These are phyloP conservation scores for Solanum habrochaites DNA, from an alignment of 257 asterid species.

Conservation along the genomic window DNA sequence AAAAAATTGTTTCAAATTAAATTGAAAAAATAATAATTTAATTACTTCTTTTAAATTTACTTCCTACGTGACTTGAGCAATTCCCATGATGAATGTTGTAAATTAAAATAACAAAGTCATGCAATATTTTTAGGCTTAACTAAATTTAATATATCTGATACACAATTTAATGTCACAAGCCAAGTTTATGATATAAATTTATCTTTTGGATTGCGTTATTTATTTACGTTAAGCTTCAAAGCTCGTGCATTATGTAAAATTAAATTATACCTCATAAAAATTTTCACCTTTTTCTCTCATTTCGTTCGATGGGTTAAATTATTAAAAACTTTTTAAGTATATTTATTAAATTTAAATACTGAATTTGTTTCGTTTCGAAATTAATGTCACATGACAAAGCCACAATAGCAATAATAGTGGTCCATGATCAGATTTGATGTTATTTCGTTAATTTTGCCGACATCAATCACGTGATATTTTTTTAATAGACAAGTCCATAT, in stretches of 20 bases:
- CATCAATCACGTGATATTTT: constrained; percentile 17
- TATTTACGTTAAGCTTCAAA: neutral
- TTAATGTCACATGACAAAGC: neutral
- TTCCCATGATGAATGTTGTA: neutral
- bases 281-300: neutral
- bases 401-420: neutral
- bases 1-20: neutral
- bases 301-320: accelerated
- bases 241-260: neutral
- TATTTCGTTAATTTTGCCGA: constrained; percentile 11
- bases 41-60: neutral
- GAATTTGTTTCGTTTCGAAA: neutral
- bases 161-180: accelerated
- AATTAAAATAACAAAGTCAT: neutral
- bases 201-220: neutral
- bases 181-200: neutral
- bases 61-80: neutral
- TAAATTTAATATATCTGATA: neutral
- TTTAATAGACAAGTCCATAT: neutral
- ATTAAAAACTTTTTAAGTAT: neutral
- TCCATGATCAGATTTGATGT: neutral
- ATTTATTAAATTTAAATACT: neutral
- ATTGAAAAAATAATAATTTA: neutral
- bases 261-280: neutral
- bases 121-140: accelerated